Conservation (phyloP, 257 asterid genomes). For the Thymus mandschuricus region DNA sequence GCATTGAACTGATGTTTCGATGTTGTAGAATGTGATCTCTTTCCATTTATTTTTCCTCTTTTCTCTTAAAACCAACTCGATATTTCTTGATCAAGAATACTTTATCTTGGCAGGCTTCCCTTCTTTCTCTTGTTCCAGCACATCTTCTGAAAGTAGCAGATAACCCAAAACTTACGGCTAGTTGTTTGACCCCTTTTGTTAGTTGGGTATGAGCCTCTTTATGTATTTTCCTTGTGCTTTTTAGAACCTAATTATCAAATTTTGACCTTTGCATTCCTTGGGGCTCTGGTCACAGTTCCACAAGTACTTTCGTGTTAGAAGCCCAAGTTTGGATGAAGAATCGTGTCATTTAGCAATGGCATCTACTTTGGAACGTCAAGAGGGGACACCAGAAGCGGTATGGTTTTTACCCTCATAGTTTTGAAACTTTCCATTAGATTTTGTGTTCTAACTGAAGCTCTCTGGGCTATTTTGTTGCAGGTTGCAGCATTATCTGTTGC, state of each 20-base stretch:
- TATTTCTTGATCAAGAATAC: slow-evolving; percentile 29
- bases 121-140: slow-evolving; percentile 83
- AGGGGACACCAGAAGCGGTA: slow-evolving; percentile 93
- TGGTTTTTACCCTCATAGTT: slow-evolving; percentile 18
- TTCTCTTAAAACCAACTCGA: slow-evolving; percentile 10
- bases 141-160: slow-evolving; percentile 70
- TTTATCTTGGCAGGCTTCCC: slow-evolving; percentile 74
- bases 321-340: slow-evolving; percentile 56
- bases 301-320: slow-evolving; percentile 58
- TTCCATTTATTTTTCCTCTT: background rate
- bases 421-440: slow-evolving; percentile 1
- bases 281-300: slow-evolving; percentile 63
- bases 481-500: slow-evolving; percentile 90
- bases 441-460: slow-evolving; percentile 21
- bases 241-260: slow-evolving; percentile 22
- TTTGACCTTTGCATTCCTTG: slow-evolving; percentile 23
- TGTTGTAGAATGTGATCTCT: background rate
- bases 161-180: slow-evolving; percentile 65
- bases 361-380: slow-evolving; percentile 74
- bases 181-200: slow-evolving; percentile 62
- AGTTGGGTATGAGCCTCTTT: slow-evolving; percentile 66
- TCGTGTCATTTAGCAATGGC: slow-evolving; percentile 67
- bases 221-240: slow-evolving; percentile 22
- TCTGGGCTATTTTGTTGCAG: slow-evolving; percentile 50
- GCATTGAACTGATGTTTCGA: background rate